These are phyloP conservation scores for Saccharomycopsis fibuligera DNA, from an alignment of 805 yeast species.

Conservation along the genomic window DNA sequence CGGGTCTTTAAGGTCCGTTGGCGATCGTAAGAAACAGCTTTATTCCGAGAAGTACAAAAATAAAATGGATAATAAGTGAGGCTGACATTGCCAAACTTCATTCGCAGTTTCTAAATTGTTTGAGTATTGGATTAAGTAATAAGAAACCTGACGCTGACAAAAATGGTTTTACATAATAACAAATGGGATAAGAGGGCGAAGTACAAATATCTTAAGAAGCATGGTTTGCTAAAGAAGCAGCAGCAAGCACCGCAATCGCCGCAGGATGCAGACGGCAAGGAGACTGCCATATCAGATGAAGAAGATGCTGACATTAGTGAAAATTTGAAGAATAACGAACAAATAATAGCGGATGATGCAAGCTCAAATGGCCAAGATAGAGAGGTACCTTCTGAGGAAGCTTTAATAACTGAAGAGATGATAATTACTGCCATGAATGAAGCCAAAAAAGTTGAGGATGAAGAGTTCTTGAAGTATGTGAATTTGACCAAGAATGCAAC, in stretches of 20 bases:
- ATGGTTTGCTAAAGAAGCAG: conserved; percentile 28
- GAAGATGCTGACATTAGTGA: not conserved
- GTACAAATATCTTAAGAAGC: conserved; percentile 36
- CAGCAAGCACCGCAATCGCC: conserved; percentile 7
- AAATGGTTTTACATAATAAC: conserved; percentile 46
- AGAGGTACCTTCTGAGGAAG: no score
- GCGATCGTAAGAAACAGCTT: no score
- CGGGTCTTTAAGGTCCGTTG: no score
- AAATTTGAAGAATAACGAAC: not conserved
- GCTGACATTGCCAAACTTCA: no score
- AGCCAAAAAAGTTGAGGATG: conserved; percentile 19
- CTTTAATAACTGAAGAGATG: no score
- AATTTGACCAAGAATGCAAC: conserved; percentile 13
- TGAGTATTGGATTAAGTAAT: no score
- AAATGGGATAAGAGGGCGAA: conserved; percentile 48
- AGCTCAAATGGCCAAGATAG: not conserved
- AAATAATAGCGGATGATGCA: not conserved
- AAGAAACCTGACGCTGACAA: not conserved
- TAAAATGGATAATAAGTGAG: no score
- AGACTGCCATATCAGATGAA: not conserved
- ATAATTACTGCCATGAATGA: no score
- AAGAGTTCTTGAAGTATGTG: conserved; percentile 24
- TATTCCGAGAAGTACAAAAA: no score
- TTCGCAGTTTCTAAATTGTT: no score
- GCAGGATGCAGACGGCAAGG: not conserved